Conservation (phyloP, 192 early-diverging fungal genomes). For the Linnemannia zychae region DNA sequence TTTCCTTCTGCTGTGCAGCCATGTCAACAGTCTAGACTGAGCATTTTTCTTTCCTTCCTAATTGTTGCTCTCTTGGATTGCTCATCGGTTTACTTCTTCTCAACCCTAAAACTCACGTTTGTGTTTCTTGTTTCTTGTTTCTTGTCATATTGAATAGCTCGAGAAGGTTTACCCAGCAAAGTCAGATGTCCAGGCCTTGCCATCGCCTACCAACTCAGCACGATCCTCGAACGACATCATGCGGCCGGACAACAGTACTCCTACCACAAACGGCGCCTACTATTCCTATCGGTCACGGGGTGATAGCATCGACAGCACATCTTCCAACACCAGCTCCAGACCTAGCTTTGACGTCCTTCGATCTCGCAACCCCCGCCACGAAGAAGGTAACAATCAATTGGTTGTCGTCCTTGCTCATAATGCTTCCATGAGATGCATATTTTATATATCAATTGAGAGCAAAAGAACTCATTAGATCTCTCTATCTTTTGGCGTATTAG, state of each 20-base stretch:
- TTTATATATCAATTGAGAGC: background rate
- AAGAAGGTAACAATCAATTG: constrained; percentile 31
- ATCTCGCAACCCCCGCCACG: constrained; percentile 31
- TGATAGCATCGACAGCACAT: constrained; percentile 50
- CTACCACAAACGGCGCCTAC: constrained; percentile 28
- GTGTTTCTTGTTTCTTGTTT: background rate
- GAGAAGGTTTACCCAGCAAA: constrained; percentile 51
- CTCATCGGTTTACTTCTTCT: background rate
- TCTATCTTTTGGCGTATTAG: background rate
- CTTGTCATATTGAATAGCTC: constrained; percentile 4
- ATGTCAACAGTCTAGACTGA: background rate
- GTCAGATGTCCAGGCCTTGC: constrained; percentile 36
- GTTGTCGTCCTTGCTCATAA: background rate
- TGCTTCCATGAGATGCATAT: background rate
- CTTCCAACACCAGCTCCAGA: constrained; percentile 37
- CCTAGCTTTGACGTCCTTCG: constrained; percentile 54
- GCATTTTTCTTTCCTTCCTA: background rate
- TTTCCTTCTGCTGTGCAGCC: background rate
- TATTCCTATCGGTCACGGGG: constrained; percentile 46
- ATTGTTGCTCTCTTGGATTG: background rate
- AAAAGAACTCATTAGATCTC: background rate
- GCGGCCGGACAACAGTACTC: constrained; percentile 13
- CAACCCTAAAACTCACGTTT: background rate
- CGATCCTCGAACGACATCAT: constrained; percentile 45
- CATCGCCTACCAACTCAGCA: constrained; percentile 48